Evolutionary conservation across 257 asterid genomes (phyloP).

Genomic region (Verbena officinalis): DNA sequence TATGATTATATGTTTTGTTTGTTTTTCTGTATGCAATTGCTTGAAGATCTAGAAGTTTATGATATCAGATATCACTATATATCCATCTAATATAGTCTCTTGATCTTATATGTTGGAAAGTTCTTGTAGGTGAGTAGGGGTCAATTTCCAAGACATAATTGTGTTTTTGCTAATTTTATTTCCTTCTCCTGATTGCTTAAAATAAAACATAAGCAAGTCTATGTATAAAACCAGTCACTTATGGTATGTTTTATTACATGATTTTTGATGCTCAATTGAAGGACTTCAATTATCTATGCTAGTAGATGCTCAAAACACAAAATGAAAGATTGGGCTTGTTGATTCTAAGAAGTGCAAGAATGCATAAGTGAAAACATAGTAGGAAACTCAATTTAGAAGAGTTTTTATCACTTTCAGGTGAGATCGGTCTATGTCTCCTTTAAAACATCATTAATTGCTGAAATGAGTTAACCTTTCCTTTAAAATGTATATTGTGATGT

Average conservation of each 20-base stretch:
- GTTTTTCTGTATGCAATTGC: no score
- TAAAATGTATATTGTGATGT: slow-evolving; percentile 9
- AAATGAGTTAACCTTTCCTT: slow-evolving; percentile 10
- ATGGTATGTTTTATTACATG: neutral
- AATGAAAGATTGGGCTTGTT: slow-evolving; percentile 13
- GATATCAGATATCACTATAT: neutral
- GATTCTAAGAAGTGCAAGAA: slow-evolving; percentile 17
- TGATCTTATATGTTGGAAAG: neutral
- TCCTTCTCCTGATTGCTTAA: neutral
- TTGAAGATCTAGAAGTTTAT: slow-evolving; percentile 2
- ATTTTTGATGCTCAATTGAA: neutral
- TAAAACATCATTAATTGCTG: neutral
- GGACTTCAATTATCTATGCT: neutral
- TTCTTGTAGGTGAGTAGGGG: neutral
- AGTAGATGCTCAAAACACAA: neutral
- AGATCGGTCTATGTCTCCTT: no score
- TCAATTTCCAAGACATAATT: neutral
- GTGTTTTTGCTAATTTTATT: neutral
- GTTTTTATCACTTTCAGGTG: no score
- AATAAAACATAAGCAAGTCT: neutral
- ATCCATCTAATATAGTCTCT: neutral
- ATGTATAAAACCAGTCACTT: neutral
- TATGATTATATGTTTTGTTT: no score
- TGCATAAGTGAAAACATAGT: neutral
- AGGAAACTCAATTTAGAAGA: neutral